A percentile compares a stretch with the other conserved stretches of the same genome.
Conservation (phyloP, 345 rosid genomes). For the Psidium guajava region DNA sequence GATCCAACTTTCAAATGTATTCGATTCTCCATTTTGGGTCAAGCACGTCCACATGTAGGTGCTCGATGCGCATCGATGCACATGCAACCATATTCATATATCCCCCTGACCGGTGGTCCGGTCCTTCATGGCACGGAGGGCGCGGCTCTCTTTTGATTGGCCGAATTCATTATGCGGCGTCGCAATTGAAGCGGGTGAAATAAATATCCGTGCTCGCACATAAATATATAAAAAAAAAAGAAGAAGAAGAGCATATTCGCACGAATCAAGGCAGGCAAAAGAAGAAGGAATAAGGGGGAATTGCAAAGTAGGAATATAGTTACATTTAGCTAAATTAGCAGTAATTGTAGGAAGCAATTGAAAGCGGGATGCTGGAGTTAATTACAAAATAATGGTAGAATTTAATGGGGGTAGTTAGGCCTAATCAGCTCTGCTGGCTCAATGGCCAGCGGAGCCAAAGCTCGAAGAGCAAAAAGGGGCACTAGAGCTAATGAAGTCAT, state of each 20-base stretch:
- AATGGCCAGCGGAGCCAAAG: not conserved
- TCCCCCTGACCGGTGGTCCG: too few relatives aligned
- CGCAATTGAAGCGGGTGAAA: not conserved
- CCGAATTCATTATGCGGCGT: not conserved
- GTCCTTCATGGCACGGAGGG: not conserved
- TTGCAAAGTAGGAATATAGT: not conserved
- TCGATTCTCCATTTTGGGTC: not conserved
- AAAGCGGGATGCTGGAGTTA: not conserved
- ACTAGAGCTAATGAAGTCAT: not conserved
- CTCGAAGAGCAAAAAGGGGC: not conserved
- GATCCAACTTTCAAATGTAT: too few relatives aligned
- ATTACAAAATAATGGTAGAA: not conserved
- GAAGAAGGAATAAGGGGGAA: not conserved
- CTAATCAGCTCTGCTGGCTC: not conserved
- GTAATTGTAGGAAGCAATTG: not conserved
- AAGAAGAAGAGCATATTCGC: too few relatives aligned
- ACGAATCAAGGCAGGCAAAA: accelerated
- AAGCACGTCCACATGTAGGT: not conserved
- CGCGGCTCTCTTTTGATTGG: not conserved
- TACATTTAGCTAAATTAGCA: not conserved
- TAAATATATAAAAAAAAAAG: not conserved
- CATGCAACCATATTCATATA: not conserved
- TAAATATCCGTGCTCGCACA: not conserved
- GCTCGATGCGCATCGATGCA: not conserved
- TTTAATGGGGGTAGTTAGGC: not conserved